Base-by-base conservation (phyloP, 2,329 filamentous ascomycete species). In the Cordyceps cateniannulata region DNA sequence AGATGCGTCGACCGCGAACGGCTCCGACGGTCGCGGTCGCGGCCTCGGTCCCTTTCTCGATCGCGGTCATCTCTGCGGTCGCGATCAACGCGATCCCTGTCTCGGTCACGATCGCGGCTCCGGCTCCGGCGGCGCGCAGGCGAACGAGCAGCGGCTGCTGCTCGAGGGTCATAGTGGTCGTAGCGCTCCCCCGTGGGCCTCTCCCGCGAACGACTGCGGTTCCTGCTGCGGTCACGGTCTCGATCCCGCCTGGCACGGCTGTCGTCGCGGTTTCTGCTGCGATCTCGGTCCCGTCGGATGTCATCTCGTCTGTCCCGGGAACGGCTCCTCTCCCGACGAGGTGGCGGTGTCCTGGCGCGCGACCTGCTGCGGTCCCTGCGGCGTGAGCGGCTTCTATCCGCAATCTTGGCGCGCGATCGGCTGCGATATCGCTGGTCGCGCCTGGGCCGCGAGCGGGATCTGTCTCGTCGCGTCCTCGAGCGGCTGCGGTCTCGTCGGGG, bases 1-100 rank as follows among this genome's bases (percentile, higher is more conserved):
- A 70, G 67, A 10, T 59, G 57, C 9, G 69, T 65, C 1, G 76
- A 71, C 5, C 77, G 77, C 25, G 81, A 81, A 22, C 77, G 75
- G 64, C 77, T 81, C 59, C 70, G 73, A 10, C 74, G 74, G 35
- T 76, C 73, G n/a, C 70, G 67, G 20, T 70, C 63, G 5, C 66
- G 66, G 24, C 54, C 63, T 4, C 66, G 66, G 24, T 53, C 59
- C 8, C 61, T 24, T 6, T 42, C 35, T 12, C 35, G 29, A 35
- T 35, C 29, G 29, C 48, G 25, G 48, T 50, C 48, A 27, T 51
- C 49, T 22, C 45, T 22, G 45, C 51, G 51, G 27, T 53, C 51
- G 20, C 51, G 51, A 20, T 56, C 53, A 22, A 69, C 64, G 10
- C 62, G 49, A 35, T 60, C 59, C 5, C 61, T 24, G 18, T 38